Percentiles rank a stretch among this genome's conserved stretches.
phyloP scores from a whole-genome alignment of 225 moss, liverwort and hornwort species.

The Ulota crispa region DNA sequence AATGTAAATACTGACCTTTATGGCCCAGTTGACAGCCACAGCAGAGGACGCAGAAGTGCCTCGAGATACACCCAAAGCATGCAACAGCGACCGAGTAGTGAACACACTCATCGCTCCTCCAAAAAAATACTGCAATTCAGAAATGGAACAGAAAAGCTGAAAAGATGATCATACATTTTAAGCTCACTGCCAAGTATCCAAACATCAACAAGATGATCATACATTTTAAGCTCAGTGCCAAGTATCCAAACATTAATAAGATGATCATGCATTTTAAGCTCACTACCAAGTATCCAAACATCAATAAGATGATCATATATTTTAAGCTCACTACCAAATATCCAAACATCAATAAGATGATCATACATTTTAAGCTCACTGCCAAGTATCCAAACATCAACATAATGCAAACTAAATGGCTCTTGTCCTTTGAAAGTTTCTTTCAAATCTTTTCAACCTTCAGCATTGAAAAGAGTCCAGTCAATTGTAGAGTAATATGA shows the following conservation, averaged over 20 bases:
- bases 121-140: constrained; percentile 77
- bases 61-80: constrained; percentile 86
- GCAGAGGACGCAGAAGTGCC: constrained; percentile 85
- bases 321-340: background rate
- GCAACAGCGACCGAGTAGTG: constrained; percentile 86
- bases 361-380: background rate
- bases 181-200: background rate
- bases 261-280: background rate
- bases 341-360: background rate
- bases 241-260: background rate
- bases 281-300: background rate
- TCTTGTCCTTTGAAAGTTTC: background rate
- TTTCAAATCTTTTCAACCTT: too few relatives aligned
- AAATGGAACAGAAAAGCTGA: background rate
- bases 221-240: background rate
- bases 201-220: background rate
- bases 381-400: background rate
- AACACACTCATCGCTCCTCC: constrained; percentile 99
- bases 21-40: constrained; percentile 97
- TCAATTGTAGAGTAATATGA: too few relatives aligned
- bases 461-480: too few relatives aligned
- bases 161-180: background rate
- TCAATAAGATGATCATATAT: background rate
- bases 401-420: background rate
- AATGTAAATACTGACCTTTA: constrained; percentile 59